Percentiles rank a stretch among this genome's conserved stretches.
Conservation (phyloP, 768 basidiomycete genomes). For the Amanita phalloides region DNA sequence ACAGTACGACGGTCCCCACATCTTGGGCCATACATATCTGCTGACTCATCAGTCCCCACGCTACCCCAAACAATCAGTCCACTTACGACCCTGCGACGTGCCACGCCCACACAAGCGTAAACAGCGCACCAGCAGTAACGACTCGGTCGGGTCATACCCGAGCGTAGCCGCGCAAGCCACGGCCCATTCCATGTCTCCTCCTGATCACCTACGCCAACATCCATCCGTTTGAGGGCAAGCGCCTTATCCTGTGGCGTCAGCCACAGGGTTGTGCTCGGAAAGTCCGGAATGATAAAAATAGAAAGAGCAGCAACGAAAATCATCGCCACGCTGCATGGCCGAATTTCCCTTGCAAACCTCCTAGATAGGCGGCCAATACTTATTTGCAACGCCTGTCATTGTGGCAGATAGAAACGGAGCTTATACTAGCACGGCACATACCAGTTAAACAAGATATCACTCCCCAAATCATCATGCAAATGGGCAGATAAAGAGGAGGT, state of each 20-base stretch:
- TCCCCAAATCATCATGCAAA: constrained; percentile 70
- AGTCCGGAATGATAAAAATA: constrained; percentile 69
- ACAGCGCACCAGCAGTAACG: constrained; percentile 56
- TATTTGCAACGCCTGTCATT: constrained; percentile 24
- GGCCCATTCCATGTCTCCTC: constrained; percentile 37
- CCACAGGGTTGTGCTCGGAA: constrained; percentile 59
- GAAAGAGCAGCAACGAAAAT: constrained; percentile 43
- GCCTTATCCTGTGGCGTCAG: constrained; percentile 49
- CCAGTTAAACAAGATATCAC: constrained; percentile 44
- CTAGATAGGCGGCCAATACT: too few relatives aligned
- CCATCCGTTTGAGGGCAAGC: constrained; percentile 54
- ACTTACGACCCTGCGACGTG: constrained; percentile 78
- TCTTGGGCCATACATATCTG: constrained; percentile 56
- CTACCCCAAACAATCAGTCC: neutral
- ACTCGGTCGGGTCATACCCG: constrained; percentile 50
- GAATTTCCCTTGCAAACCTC: constrained; percentile 60
- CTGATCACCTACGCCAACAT: constrained; percentile 43
- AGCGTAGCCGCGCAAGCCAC: constrained; percentile 59
- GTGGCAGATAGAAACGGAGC: too few relatives aligned
- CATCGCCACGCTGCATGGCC: constrained; percentile 78
- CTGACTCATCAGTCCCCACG: constrained; percentile 5
- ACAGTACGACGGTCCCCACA: constrained; percentile 59
- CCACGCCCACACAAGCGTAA: constrained; percentile 44
- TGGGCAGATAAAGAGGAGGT: constrained; percentile 59
- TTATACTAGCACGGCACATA: constrained; percentile 7